These are phyloP conservation scores for Chaetomium globosum DNA, from an alignment of 2,329 filamentous ascomycete genomes.

Conservation along the genomic window DNA sequence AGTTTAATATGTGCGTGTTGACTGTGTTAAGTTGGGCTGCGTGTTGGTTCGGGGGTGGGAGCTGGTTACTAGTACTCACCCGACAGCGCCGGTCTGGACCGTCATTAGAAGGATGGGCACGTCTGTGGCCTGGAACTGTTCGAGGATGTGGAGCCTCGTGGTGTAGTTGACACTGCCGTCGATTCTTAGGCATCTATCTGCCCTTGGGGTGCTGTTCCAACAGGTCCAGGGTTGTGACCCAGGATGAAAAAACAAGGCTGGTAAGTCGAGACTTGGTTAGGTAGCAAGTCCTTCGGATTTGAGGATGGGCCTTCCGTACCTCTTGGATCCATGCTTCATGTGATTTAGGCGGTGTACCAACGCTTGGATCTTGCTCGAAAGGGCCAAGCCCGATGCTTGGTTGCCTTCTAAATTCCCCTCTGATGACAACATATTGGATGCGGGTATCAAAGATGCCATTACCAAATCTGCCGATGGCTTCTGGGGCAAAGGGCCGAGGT, in stretches of 20 bases:
- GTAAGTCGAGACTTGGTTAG: background rate
- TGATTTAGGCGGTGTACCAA: constrained; percentile 1
- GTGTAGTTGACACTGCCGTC: constrained; percentile 1
- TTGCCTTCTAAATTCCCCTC: background rate
- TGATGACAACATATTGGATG: background rate
- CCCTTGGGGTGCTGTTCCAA: background rate
- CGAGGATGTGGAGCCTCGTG: background rate
- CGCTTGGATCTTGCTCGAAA: constrained; percentile 4
- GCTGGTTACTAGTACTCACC: background rate
- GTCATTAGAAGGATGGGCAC: constrained; percentile 8
- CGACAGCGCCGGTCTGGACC: constrained; percentile 1
- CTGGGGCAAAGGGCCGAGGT: constrained; percentile 6
- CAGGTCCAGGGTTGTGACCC: background rate
- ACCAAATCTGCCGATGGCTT: constrained; percentile 3
- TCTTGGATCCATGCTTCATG: background rate
- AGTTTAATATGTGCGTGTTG: constrained; percentile 2
- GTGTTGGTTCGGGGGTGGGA: background rate
- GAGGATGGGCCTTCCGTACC: background rate
- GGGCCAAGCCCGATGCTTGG: background rate
- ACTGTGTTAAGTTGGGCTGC: background rate
- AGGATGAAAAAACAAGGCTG: constrained; percentile 7
- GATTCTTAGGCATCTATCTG: background rate
- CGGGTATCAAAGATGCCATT: background rate
- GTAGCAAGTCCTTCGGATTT: background rate
- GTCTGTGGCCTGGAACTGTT: background rate